Conservation (phyloP, 129 eudicot species). For the Cynara cardunculus region DNA sequence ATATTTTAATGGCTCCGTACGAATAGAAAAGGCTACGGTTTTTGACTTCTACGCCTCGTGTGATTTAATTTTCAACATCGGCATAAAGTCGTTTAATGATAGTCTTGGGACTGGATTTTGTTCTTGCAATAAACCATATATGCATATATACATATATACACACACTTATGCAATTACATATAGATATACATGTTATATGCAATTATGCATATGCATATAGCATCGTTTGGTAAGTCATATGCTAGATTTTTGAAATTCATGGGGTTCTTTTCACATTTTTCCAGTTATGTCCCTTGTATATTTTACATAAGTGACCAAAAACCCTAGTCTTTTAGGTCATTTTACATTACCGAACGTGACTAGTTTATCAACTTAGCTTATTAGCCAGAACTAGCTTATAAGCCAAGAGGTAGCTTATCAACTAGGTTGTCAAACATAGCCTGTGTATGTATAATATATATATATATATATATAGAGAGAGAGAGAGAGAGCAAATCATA, state of each 20-base stretch:
- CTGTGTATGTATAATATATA: too few relatives aligned
- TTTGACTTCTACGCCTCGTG: conserved; percentile 16
- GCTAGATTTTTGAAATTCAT: too few relatives aligned
- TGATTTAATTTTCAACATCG: background rate
- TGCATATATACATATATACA: background rate
- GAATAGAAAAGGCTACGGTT: background rate
- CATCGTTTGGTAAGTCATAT: background rate
- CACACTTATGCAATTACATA: background rate
- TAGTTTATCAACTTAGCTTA: background rate
- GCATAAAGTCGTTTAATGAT: background rate
- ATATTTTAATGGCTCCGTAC: background rate
- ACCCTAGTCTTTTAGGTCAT: background rate
- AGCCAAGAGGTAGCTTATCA: background rate
- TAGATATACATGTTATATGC: too few relatives aligned
- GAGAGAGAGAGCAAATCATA: background rate
- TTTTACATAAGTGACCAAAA: background rate
- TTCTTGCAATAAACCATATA: background rate
- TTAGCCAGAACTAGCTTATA: background rate
- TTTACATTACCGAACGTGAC: background rate
- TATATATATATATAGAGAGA: too few relatives aligned
- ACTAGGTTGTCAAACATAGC: background rate
- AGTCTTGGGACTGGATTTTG: background rate
- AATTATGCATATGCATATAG: background rate
- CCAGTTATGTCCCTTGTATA: background rate
- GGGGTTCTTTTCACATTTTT: too few relatives aligned